A percentile compares a stretch with the other conserved stretches of the same genome.
phyloP scores from a whole-genome alignment of 495 filamentous ascomycete species.

The Monascus purpureus region DNA sequence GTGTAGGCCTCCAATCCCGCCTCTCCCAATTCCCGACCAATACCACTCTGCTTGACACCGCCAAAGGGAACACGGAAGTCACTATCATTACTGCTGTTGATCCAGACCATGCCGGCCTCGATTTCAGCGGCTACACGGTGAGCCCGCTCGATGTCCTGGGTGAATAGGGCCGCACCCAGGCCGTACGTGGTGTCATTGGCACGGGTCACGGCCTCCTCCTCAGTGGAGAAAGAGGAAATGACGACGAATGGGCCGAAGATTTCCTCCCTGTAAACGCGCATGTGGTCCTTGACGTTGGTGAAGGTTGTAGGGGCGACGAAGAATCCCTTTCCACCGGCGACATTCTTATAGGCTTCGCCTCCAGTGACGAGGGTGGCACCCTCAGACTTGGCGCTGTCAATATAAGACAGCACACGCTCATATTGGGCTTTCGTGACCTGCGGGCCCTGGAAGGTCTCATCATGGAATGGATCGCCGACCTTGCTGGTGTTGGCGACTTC shows the following conservation, averaged over 20 bases:
- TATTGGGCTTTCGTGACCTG: constrained; percentile 39
- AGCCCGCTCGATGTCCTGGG: constrained; percentile 44
- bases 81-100: constrained; percentile 59
- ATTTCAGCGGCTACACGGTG: constrained; percentile 46
- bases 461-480: constrained; percentile 38
- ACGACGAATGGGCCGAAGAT: constrained; percentile 53
- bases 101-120: constrained; percentile 54
- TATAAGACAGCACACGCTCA: constrained; percentile 41
- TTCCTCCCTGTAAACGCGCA: constrained; percentile 43
- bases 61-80: constrained; percentile 62
- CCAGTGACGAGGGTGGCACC: constrained; percentile 6
- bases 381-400: constrained; percentile 34
- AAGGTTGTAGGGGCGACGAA: constrained; percentile 50
- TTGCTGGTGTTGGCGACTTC: constrained; percentile 34
- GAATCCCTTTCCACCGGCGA: constrained; percentile 28
- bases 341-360: constrained; percentile 5
- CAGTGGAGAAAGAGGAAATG: constrained; percentile 37
- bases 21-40: constrained; percentile 68
- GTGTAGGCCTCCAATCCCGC: constrained; percentile 58
- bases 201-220: constrained; percentile 45
- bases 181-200: constrained; percentile 62
- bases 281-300: constrained; percentile 40
- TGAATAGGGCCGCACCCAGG: constrained; percentile 56
- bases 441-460: constrained; percentile 44
- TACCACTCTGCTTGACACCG: constrained; percentile 76